A percentile compares a stretch with the other conserved stretches of the same genome.
phyloP scores from a whole-genome alignment of 306 rosid genomes.

The Canavalia gladiata region DNA sequence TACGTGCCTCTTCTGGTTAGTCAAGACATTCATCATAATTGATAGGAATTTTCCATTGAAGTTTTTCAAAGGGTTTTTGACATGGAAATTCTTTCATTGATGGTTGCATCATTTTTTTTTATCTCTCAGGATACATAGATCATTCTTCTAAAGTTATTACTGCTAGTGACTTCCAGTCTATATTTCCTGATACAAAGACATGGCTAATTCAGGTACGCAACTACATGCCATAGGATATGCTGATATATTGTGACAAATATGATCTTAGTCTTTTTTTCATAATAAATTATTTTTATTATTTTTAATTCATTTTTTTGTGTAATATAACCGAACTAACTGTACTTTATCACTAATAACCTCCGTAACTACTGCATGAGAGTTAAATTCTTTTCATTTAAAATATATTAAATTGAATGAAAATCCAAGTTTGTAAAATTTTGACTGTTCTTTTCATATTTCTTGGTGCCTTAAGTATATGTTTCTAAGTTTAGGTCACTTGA shows the following conservation, averaged over 20 bases:
- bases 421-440: constrained; percentile 5
- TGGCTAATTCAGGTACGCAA: constrained; percentile 74
- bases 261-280: constrained; percentile 2
- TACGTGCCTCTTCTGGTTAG: constrained; percentile 71
- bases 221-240: constrained; percentile 10
- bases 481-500: neutral
- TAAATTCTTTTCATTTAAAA: constrained; percentile 18
- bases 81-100: constrained; percentile 39
- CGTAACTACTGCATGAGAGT: constrained; percentile 16
- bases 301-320: neutral
- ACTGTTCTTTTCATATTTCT: constrained; percentile 24
- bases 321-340: neutral
- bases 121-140: constrained; percentile 64
- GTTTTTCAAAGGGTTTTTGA: neutral
- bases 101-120: constrained; percentile 38
- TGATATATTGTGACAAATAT: constrained; percentile 31
- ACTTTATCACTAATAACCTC: neutral
- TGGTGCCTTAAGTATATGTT: neutral
- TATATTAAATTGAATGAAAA: neutral
- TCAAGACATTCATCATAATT: constrained; percentile 40
- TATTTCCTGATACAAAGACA: constrained; percentile 68
- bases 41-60: neutral
- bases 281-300: neutral
- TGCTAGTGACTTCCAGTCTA: constrained; percentile 62
- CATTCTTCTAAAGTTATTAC: constrained; percentile 60